These are phyloP conservation scores for Trichocomaceae sp. DNA, from an alignment of 2,329 filamentous ascomycete species.

Conservation along the genomic window DNA sequence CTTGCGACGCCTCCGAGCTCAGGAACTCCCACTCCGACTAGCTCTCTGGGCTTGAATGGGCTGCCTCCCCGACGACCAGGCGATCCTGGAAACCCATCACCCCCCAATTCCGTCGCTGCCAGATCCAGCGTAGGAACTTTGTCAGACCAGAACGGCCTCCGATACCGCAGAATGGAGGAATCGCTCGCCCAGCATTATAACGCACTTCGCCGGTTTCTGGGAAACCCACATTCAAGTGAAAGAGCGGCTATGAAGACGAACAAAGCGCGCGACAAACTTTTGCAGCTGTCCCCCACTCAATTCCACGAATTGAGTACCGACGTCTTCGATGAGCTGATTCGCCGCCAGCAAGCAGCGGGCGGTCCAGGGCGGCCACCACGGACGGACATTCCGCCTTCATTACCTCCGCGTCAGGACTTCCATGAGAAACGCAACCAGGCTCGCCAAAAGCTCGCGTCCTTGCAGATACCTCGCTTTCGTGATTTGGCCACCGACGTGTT, in stretches of 20 bases:
- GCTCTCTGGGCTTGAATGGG: conserved; percentile 54
- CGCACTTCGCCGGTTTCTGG: conserved; percentile 69
- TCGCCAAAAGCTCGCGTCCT: conserved; percentile 85
- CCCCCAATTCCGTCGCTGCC: conserved; percentile 73
- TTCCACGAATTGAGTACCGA: conserved; percentile 97
- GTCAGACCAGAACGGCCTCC: conserved; percentile 58
- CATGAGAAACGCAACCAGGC: conserved; percentile 97
- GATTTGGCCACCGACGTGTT: conserved; percentile 95
- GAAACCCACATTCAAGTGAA: conserved; percentile 64
- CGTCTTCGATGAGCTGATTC: conserved; percentile 88
- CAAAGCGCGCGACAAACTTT: conserved; percentile 87
- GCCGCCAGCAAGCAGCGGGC: conserved; percentile 64
- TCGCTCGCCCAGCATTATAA: conserved; percentile 74
- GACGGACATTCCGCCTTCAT: conserved; percentile 57
- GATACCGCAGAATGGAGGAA: conserved; percentile 56
- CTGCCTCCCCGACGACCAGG: conserved; percentile 19
- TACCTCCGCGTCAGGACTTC: conserved; percentile 80
- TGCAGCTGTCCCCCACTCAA: conserved; percentile 82
- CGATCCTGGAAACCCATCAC: conserved; percentile 58
- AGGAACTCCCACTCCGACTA: conserved; percentile 43
- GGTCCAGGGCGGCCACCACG: conserved; percentile 37
- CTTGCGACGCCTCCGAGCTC: conserved; percentile 65
- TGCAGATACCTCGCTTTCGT: conserved; percentile 78
- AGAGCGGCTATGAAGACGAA: conserved; percentile 69
- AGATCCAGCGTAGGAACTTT: conserved; percentile 70